Percentiles rank a stretch among this genome's conserved stretches.
These are phyloP conservation scores for Fusarium sacchari DNA, from an alignment of 2,329 filamentous ascomycete genomes.

Conservation along the genomic window DNA sequence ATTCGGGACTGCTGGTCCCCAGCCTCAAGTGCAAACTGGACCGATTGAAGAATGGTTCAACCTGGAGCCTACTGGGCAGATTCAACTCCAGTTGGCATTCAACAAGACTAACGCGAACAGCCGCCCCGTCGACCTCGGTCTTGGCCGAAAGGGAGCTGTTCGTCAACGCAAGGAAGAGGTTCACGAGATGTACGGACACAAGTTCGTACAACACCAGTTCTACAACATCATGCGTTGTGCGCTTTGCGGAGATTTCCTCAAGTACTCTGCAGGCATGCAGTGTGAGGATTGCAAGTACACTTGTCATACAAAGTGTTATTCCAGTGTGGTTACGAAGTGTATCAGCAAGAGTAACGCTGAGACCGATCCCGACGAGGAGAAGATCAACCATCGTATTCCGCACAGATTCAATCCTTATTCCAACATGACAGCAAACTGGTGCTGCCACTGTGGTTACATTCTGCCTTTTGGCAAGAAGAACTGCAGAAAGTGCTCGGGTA, in stretches of 20 bases:
- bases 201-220: conserved; percentile 98
- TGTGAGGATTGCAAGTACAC: conserved; percentile 99
- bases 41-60: conserved; percentile 97
- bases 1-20: conserved; percentile 51
- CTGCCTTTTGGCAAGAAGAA: conserved; percentile 95
- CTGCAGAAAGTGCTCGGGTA: conserved; percentile 89
- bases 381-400: conserved; percentile 98
- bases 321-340: conserved; percentile 97
- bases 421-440: conserved; percentile 99
- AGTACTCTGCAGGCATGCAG: conserved; percentile 98
- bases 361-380: conserved; percentile 97
- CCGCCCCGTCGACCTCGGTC: conserved; percentile 84
- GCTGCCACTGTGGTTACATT: conserved; percentile 97
- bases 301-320: conserved; percentile 97
- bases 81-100: conserved; percentile 92
- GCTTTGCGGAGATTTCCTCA: conserved; percentile 96
- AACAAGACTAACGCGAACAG: conserved; percentile 88
- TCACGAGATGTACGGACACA: conserved; percentile 98
- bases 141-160: conserved; percentile 94
- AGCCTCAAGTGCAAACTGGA: conserved; percentile 63
- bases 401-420: conserved; percentile 97
- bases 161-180: conserved; percentile 98
- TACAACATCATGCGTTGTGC: conserved; percentile 99
- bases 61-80: conserved; percentile 90
- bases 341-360: conserved; percentile 99